phyloP scores from a whole-genome alignment of 352 stramenopile species.

The Phytopythium ostracodes region DNA sequence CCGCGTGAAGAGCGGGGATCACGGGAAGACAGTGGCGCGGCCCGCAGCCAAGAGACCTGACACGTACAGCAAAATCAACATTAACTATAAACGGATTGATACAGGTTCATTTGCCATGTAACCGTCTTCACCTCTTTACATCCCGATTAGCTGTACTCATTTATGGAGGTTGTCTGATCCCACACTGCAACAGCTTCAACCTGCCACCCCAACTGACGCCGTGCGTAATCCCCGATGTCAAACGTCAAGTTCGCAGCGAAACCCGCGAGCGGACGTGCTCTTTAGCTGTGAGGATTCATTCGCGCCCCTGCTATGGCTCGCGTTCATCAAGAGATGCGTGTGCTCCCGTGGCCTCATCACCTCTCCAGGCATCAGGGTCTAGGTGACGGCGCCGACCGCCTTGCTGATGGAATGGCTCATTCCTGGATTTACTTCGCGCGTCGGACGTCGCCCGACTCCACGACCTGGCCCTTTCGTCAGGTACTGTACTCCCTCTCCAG shows the following conservation, averaged over 20 bases:
- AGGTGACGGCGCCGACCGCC: background rate
- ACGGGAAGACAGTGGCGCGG: background rate
- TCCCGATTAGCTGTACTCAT: background rate
- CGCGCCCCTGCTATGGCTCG: background rate
- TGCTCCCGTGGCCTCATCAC: background rate
- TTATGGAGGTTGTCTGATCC: background rate
- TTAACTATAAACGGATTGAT: too few relatives aligned
- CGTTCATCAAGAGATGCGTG: background rate
- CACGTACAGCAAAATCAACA: background rate
- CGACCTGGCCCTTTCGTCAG: background rate
- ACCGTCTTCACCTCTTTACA: background rate
- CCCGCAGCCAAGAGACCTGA: background rate
- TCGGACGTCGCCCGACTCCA: background rate
- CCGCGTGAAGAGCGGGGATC: background rate
- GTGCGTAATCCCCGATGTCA: background rate
- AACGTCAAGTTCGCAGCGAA: background rate
- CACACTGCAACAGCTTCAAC: background rate
- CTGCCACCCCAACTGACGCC: too few relatives aligned
- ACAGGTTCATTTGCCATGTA: background rate
- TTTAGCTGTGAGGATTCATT: too few relatives aligned
- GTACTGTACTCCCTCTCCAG: background rate
- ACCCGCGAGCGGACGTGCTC: background rate
- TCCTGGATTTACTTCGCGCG: background rate
- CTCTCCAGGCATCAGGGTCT: background rate
- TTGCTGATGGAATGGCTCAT: background rate